phyloP scores from a whole-genome alignment of 1,139 yeast species.

The Debaryomyces sp. region DNA sequence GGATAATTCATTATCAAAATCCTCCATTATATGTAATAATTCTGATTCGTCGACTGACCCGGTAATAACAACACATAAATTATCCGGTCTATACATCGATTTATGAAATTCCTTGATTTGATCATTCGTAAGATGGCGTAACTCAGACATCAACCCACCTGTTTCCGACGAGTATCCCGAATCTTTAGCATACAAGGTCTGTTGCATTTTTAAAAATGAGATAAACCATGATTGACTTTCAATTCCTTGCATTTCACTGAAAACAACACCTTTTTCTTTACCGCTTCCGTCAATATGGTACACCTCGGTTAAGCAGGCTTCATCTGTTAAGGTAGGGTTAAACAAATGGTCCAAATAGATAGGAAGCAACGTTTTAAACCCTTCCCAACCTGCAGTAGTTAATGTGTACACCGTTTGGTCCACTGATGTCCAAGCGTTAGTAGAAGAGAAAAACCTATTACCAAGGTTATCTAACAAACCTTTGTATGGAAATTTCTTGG shows the following conservation, averaged over 20 bases:
- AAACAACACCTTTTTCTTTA: conserved; percentile 95
- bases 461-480: conserved; percentile 89
- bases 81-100: conserved; percentile 76
- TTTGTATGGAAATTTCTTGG: conserved; percentile 84
- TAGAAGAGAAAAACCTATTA: conserved; percentile 78
- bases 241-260: conserved; percentile 95
- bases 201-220: conserved; percentile 63
- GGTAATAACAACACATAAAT: conserved; percentile 76
- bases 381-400: conserved; percentile 96
- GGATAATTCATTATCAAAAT: conserved; percentile 64
- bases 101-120: conserved; percentile 78
- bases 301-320: conserved; percentile 92
- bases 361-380: conserved; percentile 81
- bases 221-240: conserved; percentile 78
- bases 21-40: conserved; percentile 57
- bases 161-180: conserved; percentile 93
- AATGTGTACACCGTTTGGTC: conserved; percentile 95
- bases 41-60: conserved; percentile 83
- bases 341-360: conserved; percentile 87
- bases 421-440: conserved; percentile 97
- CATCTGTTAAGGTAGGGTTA: conserved; percentile 84
- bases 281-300: conserved; percentile 92
- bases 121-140: conserved; percentile 71
- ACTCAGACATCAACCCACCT: conserved; percentile 83
- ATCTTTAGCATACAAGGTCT: conserved; percentile 55